phyloP scores from a whole-genome alignment of 139 green algal genomes.

The Zygnema cylindricum region DNA sequence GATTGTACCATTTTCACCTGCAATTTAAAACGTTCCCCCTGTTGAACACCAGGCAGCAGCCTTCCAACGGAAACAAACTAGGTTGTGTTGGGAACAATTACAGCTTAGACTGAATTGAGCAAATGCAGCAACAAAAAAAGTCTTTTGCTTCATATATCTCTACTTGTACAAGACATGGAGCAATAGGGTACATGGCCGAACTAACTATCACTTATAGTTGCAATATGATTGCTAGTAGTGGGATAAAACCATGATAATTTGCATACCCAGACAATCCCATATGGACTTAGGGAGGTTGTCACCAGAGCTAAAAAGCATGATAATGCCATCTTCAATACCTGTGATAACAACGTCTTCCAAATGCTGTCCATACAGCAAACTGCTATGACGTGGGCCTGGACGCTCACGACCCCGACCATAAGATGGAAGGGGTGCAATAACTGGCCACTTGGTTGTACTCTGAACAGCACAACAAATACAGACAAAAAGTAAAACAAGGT shows the following conservation, averaged over 20 bases:
- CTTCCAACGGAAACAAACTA: not conserved
- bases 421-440: conserved; percentile 51
- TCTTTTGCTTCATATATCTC: no score
- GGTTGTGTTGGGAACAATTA: not conserved
- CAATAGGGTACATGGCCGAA: no score
- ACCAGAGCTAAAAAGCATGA: not conserved
- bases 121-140: no score
- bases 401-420: conserved; percentile 57
- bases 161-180: no score
- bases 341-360: conserved; percentile 56
- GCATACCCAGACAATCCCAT: not conserved
- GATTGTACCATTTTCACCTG: conserved; percentile 52
- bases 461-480: conserved; percentile 43
- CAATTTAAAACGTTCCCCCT: conserved; percentile 16
- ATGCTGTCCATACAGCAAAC: conserved; percentile 50
- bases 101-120: not conserved
- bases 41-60: not conserved
- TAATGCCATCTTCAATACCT: conserved; percentile 29
- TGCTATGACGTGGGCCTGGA: conserved; percentile 44
- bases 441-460: conserved; percentile 25
- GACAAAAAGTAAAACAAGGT: conserved; percentile 8
- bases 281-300: not conserved
- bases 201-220: no score
- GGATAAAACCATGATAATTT: not conserved
- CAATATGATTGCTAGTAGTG: not conserved